Base-by-base conservation (phyloP, 176 grass and related monocot genomes). In the Poa pratensis region DNA sequence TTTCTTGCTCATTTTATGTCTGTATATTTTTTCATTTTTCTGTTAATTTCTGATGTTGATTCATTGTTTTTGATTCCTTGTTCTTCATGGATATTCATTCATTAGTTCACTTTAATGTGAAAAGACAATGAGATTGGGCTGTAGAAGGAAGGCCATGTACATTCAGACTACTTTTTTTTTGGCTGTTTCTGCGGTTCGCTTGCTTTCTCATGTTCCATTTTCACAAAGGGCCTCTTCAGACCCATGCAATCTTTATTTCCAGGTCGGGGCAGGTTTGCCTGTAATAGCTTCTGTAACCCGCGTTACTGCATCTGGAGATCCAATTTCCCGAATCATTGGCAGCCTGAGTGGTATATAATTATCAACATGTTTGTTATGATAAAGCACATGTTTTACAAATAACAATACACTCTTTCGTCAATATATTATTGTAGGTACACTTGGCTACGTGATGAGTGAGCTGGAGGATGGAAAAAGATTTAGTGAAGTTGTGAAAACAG, bases 381-480 rank as follows among this genome's bases (percentile, higher is more conserved):
- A 66, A 22, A 3, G 3, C 46, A 16, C 16, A 30, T 18, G 12
- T 22, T 84, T 87, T 55, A 3, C 42, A 80, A 63, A 59, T 49
- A 70, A 46, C 34, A 22, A 22, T 62, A 53, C 20, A 42, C 5
- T 5, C 32, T 80, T 85, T 17, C 16, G 16, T 65, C 62, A 37
- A 46, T 78, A 77, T 59, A 57, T 51, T 6, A 58, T 80, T 80
- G 53, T 71, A 98, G 96, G 96, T 87, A 98, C 93, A 85, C 89
- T 98, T 58, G 93, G 96, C 50, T 95, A 95, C 78, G 96, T 98
- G 73, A 94, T 98, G 96, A 95, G 93, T 89, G 96, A 93, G 83
- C 79, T 98, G 62, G 93, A 98, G 53, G 93, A 87, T 67, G 91
- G 93, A 70, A 98, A 93, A 75, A 66, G 34, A 81, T 88, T 98